These are phyloP conservation scores for Mycosphaerelloides madeirae DNA, from an alignment of 2,329 filamentous ascomycete species.

Conservation along the genomic window DNA sequence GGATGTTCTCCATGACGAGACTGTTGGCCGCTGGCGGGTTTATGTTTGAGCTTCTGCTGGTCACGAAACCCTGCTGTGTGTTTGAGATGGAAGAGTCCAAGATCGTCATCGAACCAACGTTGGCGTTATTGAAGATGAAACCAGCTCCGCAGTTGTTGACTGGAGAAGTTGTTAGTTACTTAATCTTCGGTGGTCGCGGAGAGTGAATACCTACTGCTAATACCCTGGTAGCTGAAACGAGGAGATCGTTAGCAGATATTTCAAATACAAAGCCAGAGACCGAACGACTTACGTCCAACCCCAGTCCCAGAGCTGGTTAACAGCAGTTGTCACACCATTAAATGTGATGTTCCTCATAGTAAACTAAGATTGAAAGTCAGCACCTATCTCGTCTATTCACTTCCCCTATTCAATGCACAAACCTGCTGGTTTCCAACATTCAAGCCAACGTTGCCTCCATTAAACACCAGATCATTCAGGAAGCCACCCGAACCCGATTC, in stretches of 20 bases:
- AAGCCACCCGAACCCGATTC: slow-evolving; percentile 44
- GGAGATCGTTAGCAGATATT: no score
- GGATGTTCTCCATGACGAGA: slow-evolving; percentile 53
- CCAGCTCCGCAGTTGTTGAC: slow-evolving; percentile 52
- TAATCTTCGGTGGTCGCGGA: no score
- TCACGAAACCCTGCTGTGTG: slow-evolving; percentile 48
- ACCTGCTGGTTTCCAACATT: slow-evolving; percentile 46
- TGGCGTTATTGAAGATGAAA: slow-evolving; percentile 47
- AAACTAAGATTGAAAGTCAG: no score
- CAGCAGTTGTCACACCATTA: slow-evolving; percentile 48
- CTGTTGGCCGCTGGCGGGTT: slow-evolving; percentile 45
- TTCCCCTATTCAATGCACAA: no score
- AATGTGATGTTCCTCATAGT: slow-evolving; percentile 56
- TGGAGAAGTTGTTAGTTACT: neutral
- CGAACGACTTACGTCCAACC: no score
- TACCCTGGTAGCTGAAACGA: slow-evolving; percentile 18
- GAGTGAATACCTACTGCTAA: slow-evolving; percentile 30
- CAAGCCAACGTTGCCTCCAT: slow-evolving; percentile 40
- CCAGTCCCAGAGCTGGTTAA: slow-evolving; percentile 58
- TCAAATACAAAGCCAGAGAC: no score
- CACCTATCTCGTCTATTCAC: no score
- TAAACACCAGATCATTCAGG: slow-evolving; percentile 43
- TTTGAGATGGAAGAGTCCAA: slow-evolving; percentile 54
- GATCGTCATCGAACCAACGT: slow-evolving; percentile 53
- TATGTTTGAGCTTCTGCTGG: slow-evolving; percentile 41